phyloP scores from a whole-genome alignment of 2,329 filamentous ascomycete species.

The Alternaria postmessia region DNA sequence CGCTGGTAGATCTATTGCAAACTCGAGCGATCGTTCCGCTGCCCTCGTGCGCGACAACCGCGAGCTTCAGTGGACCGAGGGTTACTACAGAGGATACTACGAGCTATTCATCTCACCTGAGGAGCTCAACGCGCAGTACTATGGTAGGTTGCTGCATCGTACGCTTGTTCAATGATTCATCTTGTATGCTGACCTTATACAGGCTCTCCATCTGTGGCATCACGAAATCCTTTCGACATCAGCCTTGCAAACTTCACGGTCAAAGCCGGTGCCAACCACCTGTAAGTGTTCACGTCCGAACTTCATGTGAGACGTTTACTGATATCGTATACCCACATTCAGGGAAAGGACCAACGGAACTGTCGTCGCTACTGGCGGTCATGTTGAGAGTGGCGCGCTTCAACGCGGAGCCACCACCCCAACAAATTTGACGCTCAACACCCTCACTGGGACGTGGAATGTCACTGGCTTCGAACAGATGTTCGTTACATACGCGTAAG shows the following conservation, averaged over 20 bases:
- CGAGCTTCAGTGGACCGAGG: conserved; percentile 74
- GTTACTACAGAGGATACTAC: conserved; percentile 77
- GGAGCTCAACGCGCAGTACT: conserved; percentile 67
- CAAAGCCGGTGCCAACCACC: conserved; percentile 64
- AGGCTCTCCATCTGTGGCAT: conserved; percentile 62
- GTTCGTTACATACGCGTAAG: conserved; percentile 40
- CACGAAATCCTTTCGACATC: conserved; percentile 69
- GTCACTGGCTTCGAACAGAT: conserved; percentile 38
- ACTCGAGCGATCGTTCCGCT: conserved; percentile 60
- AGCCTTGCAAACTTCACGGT: conserved; percentile 75
- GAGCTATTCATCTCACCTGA: conserved; percentile 65
- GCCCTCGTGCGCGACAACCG: conserved; percentile 57
- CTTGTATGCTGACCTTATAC: background rate
- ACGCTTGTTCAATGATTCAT: background rate
- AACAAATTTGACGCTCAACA: conserved; percentile 46
- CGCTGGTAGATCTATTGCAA: conserved; percentile 21
- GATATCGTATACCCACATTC: no score
- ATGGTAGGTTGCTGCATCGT: conserved; percentile 54
- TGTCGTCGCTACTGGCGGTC: conserved; percentile 51
- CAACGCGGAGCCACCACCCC: conserved; percentile 53
- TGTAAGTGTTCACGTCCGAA: conserved; percentile 36
- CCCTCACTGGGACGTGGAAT: conserved; percentile 39
- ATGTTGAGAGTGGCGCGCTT: conserved; percentile 61
- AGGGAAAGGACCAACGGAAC: conserved; percentile 45
- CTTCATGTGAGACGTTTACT: no score